A percentile compares a stretch with the other conserved stretches of the same genome.
phyloP scores from a whole-genome alignment of 2,329 filamentous ascomycete genomes.

The Metarhizium robertsii region DNA sequence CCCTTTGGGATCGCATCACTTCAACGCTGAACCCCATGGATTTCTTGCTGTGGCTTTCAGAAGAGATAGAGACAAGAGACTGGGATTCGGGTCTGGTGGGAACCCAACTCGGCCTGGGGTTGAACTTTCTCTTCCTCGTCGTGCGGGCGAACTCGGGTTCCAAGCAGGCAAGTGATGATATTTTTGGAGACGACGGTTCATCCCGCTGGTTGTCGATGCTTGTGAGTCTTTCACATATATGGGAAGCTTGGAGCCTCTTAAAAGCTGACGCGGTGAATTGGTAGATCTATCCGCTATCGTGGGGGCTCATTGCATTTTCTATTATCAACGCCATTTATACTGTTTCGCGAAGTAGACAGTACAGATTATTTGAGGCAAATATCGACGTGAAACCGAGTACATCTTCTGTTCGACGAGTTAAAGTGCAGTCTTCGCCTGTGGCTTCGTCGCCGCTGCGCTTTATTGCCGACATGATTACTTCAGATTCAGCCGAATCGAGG shows the following conservation, averaged over 20 bases:
- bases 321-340: conserved; percentile 71
- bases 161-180: conserved; percentile 57
- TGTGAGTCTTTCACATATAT: conserved; percentile 27
- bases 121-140: conserved; percentile 75
- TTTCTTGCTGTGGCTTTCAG: conserved; percentile 80
- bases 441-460: conserved; percentile 71
- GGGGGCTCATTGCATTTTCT: conserved; percentile 58
- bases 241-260: not conserved
- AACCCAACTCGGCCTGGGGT: conserved; percentile 60
- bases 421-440: conserved; percentile 73
- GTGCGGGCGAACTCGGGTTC: conserved; percentile 66
- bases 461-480: conserved; percentile 56
- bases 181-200: conserved; percentile 67
- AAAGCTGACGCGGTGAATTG: not conserved
- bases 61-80: conserved; percentile 84
- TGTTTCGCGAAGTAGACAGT: conserved; percentile 71
- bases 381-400: conserved; percentile 71
- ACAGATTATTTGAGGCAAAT: conserved; percentile 81
- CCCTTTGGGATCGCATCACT: conserved; percentile 72
- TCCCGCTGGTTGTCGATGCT: conserved; percentile 54
- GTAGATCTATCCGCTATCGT: conserved; percentile 62
- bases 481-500: conserved; percentile 67
- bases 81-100: conserved; percentile 79
- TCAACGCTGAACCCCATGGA: conserved; percentile 80
- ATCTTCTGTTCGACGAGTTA: conserved; percentile 79